Conservation (phyloP, 1,284 basidiomycete genomes). For the Cutaneotrichosporon sp. region DNA sequence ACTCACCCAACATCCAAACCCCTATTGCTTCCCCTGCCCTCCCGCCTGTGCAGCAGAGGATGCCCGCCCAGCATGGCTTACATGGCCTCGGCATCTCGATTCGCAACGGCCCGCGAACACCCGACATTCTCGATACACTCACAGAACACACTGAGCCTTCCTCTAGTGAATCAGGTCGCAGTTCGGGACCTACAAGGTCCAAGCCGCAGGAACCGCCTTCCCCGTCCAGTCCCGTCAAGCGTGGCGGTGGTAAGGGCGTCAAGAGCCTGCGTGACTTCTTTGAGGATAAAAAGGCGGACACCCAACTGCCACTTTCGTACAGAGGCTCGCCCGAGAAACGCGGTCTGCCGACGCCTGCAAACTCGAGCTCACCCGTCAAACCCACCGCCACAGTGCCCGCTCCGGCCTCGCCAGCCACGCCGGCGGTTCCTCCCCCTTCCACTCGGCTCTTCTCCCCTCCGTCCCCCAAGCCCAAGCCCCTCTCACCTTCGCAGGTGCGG, state of each 20-base stretch:
- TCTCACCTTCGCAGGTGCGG: background rate
- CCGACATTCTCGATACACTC: slow-evolving; percentile 24
- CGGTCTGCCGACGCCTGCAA: background rate
- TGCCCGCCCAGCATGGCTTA: slow-evolving; percentile 6
- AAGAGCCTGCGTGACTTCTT: slow-evolving; percentile 25
- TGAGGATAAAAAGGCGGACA: slow-evolving; percentile 24
- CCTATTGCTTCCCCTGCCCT: slow-evolving; percentile 1
- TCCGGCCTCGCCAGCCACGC: slow-evolving; percentile 3
- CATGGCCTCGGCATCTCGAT: slow-evolving; percentile 18
- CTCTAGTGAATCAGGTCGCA: slow-evolving; percentile 4
- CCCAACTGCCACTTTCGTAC: background rate
- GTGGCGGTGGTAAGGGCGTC: slow-evolving; percentile 7
- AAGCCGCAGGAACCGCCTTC: slow-evolving; percentile 7
- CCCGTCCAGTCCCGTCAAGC: slow-evolving; percentile 21
- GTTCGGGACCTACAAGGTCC: background rate
- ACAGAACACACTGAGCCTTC: slow-evolving; percentile 19
- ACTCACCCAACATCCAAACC: background rate
- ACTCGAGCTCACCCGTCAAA: background rate
- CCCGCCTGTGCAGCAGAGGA: background rate
- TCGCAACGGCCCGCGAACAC: slow-evolving; percentile 13
- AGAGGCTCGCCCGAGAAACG: background rate
- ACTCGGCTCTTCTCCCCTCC: slow-evolving; percentile 10
- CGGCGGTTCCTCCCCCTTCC: background rate
- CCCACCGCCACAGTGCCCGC: background rate
- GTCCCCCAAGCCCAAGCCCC: background rate